Percentiles rank a stretch among this genome's conserved stretches.
phyloP scores from a whole-genome alignment of 1,139 yeast genomes.

The Saccharomyces hybrid region DNA sequence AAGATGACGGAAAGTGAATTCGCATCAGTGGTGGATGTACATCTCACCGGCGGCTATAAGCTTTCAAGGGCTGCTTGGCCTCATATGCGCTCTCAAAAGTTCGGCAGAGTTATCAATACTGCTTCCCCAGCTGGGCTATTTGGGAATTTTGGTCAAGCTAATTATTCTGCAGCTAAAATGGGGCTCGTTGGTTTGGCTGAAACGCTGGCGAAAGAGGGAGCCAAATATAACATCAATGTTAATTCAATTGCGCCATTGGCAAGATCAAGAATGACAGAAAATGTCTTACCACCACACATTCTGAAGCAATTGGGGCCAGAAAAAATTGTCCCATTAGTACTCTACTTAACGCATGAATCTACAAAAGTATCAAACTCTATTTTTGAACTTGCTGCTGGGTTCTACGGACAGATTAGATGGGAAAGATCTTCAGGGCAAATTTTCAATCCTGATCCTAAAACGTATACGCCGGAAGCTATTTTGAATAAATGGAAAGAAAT shows the following conservation, averaged over 20 bases:
- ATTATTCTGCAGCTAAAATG: constrained; percentile 89
- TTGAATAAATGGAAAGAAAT: constrained; percentile 61
- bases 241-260: constrained; percentile 93
- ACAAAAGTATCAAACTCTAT: constrained; percentile 58
- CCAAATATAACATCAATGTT: constrained; percentile 69
- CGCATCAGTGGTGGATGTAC: constrained; percentile 75
- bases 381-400: constrained; percentile 93
- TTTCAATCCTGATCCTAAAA: constrained; percentile 62
- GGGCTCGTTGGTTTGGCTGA: constrained; percentile 89
- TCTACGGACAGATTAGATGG: constrained; percentile 89
- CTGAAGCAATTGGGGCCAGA: constrained; percentile 78
- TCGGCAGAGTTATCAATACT: constrained; percentile 84
- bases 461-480: constrained; percentile 84
- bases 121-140: constrained; percentile 95
- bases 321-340: constrained; percentile 83
- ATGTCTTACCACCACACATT: constrained; percentile 76
- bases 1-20: constrained; percentile 81
- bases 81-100: constrained; percentile 71
- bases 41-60: constrained; percentile 80
- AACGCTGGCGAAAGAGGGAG: constrained; percentile 92
- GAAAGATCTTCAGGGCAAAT: constrained; percentile 83
- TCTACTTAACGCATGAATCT: constrained; percentile 65
- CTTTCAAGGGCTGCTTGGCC: constrained; percentile 93
- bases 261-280: constrained; percentile 92
- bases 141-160: constrained; percentile 96